These are phyloP conservation scores for Petrea volubilis DNA, from an alignment of 257 asterid species.

Conservation along the genomic window DNA sequence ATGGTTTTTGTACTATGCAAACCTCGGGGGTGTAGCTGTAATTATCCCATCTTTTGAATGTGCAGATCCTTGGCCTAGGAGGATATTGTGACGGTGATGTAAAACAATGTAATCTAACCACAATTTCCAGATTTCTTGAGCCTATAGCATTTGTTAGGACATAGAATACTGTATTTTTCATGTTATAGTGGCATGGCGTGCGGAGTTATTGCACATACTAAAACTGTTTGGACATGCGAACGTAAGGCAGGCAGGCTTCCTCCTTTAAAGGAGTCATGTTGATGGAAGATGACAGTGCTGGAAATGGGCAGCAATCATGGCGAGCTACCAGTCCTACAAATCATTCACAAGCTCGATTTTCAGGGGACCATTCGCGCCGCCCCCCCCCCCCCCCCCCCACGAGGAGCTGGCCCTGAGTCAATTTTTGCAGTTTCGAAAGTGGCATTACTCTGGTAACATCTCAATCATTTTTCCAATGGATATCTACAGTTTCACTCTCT, in stretches of 20 bases:
- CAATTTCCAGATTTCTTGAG: too few species aligned
- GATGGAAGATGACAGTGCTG: constrained; percentile 8
- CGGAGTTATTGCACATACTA: too few species aligned
- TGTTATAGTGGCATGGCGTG: too few species aligned
- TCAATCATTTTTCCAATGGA: constrained; percentile 7
- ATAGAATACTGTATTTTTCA: too few species aligned
- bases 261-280: constrained; percentile 3
- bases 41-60: too few species aligned
- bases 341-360: constrained; percentile 9
- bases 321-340: neutral
- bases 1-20: too few species aligned
- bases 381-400: constrained; percentile 4
- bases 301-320: constrained; percentile 19
- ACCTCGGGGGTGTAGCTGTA: too few species aligned
- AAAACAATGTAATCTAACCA: too few species aligned
- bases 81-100: too few species aligned
- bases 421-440: constrained; percentile 25
- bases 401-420: constrained; percentile 22
- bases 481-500: neutral
- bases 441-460: constrained; percentile 14
- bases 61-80: too few species aligned
- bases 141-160: too few species aligned
- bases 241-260: neutral
- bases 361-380: constrained; percentile 23
- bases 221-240: neutral